Evolutionary conservation across 2,329 filamentous ascomycete species (phyloP).

Genomic region (Colletotrichum trifolii): DNA sequence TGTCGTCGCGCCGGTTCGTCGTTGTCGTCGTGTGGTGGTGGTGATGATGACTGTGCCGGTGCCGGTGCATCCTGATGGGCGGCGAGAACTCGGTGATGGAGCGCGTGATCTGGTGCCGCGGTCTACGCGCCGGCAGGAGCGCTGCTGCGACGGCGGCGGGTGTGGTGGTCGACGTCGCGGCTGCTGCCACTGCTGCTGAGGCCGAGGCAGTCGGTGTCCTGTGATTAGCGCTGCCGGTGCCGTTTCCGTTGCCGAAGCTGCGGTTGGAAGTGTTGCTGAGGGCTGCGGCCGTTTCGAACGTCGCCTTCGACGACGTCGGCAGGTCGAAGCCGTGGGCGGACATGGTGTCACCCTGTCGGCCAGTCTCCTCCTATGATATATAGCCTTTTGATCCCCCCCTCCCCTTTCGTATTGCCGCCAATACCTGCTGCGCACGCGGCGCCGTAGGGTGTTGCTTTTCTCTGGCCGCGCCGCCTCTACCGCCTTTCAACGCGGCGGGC

Average conservation of each 20-base stretch:
- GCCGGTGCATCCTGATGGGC: conserved; percentile 51
- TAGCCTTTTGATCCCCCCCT: background rate
- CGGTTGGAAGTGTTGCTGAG: conserved; percentile 23
- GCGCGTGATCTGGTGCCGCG: conserved; percentile 64
- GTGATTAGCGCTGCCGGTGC: background rate
- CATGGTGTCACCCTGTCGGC: conserved; percentile 31
- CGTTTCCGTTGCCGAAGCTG: conserved; percentile 7
- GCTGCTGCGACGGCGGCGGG: conserved; percentile 22
- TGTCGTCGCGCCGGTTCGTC: conserved; percentile 41
- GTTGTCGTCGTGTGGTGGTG: conserved; percentile 40
- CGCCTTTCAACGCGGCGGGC: conserved; percentile 14
- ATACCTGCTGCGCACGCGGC: too few species aligned
- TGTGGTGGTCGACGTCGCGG: conserved; percentile 14
- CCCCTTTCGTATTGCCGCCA: background rate
- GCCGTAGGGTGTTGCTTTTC: conserved; percentile 1
- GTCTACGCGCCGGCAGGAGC: conserved; percentile 22
- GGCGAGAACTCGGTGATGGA: conserved; percentile 66
- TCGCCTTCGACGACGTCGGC: conserved; percentile 26
- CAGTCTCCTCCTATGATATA: background rate
- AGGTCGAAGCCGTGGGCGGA: conserved; percentile 30
- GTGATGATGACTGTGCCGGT: conserved; percentile 50
- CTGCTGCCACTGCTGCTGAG: conserved; percentile 1
- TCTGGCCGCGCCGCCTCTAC: conserved; percentile 17
- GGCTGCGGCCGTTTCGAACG: conserved; percentile 16
- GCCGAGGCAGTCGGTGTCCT: background rate